Evolutionary conservation across 2,329 filamentous ascomycete genomes (phyloP).

Genomic region (Penicillium griseofulvum): DNA sequence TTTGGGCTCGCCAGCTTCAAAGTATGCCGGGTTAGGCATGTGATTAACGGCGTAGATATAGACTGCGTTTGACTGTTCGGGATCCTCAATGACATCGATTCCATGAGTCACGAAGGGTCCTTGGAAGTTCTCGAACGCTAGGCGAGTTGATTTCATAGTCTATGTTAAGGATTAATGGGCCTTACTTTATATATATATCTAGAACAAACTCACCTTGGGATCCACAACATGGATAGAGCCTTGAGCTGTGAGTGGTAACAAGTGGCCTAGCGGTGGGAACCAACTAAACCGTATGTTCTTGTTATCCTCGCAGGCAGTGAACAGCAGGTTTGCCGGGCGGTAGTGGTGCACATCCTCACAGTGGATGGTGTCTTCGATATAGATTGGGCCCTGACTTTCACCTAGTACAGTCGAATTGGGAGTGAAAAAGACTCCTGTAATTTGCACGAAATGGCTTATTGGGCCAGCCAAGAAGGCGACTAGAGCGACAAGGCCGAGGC

Average conservation of each 20-base stretch:
- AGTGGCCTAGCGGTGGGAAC: slow-evolving; percentile 52
- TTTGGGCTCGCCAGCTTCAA: slow-evolving; percentile 12
- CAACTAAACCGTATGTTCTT: slow-evolving; percentile 46
- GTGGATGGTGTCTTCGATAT: slow-evolving; percentile 53
- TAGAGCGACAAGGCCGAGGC: slow-evolving; percentile 21
- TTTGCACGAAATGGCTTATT: slow-evolving; percentile 17
- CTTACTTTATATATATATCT: not conserved
- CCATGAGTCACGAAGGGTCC: slow-evolving; percentile 59
- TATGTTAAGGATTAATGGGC: slow-evolving; percentile 18
- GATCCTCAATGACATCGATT: slow-evolving; percentile 58
- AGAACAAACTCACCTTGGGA: slow-evolving; percentile 44
- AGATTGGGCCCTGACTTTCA: slow-evolving; percentile 37
- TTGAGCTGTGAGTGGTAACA: slow-evolving; percentile 33
- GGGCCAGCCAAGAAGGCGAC: slow-evolving; percentile 20
- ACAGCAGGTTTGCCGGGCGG: slow-evolving; percentile 48
- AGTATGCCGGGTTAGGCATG: slow-evolving; percentile 49
- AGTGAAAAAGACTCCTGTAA: slow-evolving; percentile 25
- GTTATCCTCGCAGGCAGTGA: slow-evolving; percentile 56
- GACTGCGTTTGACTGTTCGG: slow-evolving; percentile 43
- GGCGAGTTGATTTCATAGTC: slow-evolving; percentile 48
- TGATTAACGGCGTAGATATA: slow-evolving; percentile 64
- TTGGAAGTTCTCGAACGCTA: slow-evolving; percentile 53
- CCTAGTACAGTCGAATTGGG: slow-evolving; percentile 17
- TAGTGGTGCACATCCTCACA: slow-evolving; percentile 63
- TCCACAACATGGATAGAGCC: slow-evolving; percentile 52